Base-by-base conservation (phyloP, 768 basidiomycete species). In the Lentinula aciculospora region DNA sequence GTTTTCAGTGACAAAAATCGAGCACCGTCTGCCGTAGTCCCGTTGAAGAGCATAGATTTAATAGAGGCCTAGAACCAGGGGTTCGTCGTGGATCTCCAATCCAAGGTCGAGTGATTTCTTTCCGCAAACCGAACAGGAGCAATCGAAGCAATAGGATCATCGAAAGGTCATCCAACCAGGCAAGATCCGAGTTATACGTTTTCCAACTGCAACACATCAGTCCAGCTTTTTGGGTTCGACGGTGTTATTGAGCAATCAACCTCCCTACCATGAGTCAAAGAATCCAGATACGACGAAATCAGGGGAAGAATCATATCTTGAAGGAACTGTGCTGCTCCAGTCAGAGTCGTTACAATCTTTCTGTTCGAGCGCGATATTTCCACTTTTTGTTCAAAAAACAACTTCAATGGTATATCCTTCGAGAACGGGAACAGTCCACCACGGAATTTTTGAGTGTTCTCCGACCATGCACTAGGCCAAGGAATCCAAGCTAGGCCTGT, bases 311-410 rank as follows among this genome's bases (percentile, higher is more conserved):
- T 71, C 40, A 71, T 56, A 21, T 70, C 67, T 3, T 75, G 58
- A 29, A 86, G 61, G 60, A 79, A 82, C 23, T 71, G 65, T 7
- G 68, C 57, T 6, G 80, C 69, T 2, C 81, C 80, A 0, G 73
- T 76, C 3, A 87, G 66, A 10, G 69, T 65, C 1, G 84, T 82
- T 1, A 69, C 70, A 0, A 72, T 71, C 12, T 15, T 32, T 10
- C 9, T 21, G n/a, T 4, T 17, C 3, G 46, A 37, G 7, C 58
- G 58, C 29, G 65, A 62, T 37, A 89, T 68, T 48, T 78, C 72
- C 5, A 89, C 72, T 1, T 66, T 73, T 65, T 92, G 90, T 49
- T 77, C 76, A 75, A 91, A 92, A 68, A 76, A 89, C 1, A 90
- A 69, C 61, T 89, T 90, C 64, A 91, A 70, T 0, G 88, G 89